Conservation (phyloP, 208 protist genomes). For the Acanthamoeba sp. region DNA sequence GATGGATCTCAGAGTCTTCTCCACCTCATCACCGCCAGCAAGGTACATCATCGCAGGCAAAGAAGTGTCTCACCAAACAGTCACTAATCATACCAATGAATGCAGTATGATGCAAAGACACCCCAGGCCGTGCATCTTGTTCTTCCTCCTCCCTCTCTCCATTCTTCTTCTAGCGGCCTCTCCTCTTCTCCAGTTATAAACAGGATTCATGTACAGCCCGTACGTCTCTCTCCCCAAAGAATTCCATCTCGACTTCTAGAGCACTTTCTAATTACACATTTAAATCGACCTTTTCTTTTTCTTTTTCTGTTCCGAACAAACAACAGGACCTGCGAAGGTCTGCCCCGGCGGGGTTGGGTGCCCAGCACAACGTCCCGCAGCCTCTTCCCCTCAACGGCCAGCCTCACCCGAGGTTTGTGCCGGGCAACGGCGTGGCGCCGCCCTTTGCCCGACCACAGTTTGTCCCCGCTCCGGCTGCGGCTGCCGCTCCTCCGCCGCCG, state of each 20-base stretch:
- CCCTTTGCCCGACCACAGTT: background rate
- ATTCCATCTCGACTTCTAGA: background rate
- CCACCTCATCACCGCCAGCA: slow-evolving; percentile 17
- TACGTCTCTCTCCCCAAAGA: background rate
- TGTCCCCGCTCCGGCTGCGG: background rate
- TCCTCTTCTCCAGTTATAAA: background rate
- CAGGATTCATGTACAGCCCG: background rate
- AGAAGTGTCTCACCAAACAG: background rate
- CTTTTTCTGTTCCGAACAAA: background rate
- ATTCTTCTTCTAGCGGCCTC: background rate
- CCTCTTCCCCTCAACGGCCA: background rate
- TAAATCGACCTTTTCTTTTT: too few relatives aligned
- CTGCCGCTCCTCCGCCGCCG: background rate
- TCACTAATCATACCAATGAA: background rate
- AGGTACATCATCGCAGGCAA: background rate
- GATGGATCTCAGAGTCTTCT: background rate
- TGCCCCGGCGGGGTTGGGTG: background rate
- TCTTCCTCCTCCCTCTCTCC: slow-evolving; percentile 12
- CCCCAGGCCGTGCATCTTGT: slow-evolving; percentile 15
- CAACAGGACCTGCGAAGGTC: slow-evolving; percentile 22
- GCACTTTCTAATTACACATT: background rate
- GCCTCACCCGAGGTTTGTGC: slow-evolving; percentile 30
- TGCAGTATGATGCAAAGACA: slow-evolving; percentile 5
- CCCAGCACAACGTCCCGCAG: background rate
- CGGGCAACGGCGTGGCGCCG: background rate